phyloP scores from a whole-genome alignment of 345 rosid genomes.

The Eucalyptus decipiens region DNA sequence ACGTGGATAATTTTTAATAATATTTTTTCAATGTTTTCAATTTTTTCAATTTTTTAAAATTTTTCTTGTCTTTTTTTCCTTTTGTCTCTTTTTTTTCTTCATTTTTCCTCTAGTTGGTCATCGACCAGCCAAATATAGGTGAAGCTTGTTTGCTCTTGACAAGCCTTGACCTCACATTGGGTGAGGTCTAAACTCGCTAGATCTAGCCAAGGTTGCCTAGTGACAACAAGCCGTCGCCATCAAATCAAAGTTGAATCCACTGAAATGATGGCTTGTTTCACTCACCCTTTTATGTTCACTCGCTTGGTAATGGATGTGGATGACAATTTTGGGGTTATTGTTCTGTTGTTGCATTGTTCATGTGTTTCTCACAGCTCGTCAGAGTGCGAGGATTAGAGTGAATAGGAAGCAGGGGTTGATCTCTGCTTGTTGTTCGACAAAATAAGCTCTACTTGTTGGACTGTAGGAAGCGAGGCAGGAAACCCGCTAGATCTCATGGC shows the following conservation, averaged over 20 bases:
- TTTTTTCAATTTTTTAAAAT: accelerated
- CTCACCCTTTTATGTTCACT: background rate
- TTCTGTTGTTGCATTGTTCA: constrained; percentile 14
- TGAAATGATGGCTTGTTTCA: background rate
- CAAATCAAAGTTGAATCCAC: constrained; percentile 7
- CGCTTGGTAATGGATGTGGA: background rate
- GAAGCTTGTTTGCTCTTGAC: accelerated
- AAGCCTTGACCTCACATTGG: too few species aligned
- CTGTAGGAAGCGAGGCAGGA: constrained; percentile 20
- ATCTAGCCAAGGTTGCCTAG: too few species aligned
- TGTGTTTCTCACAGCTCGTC: constrained; percentile 8
- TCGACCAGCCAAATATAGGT: accelerated
- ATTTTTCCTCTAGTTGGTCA: accelerated
- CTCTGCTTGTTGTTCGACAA: too few species aligned
- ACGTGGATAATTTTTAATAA: too few species aligned
- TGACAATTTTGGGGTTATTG: background rate
- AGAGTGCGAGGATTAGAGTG: background rate
- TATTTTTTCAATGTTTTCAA: too few species aligned
- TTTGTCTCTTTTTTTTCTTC: too few species aligned
- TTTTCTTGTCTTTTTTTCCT: too few species aligned
- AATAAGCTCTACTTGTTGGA: constrained; percentile 5
- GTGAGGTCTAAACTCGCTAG: accelerated
- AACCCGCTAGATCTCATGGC: constrained; percentile 12
- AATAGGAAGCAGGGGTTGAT: constrained; percentile 15
- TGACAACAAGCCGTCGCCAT: background rate